Evolutionary conservation across 805 yeast genomes (phyloP).

Genomic region (Kodamaea sagamina): DNA sequence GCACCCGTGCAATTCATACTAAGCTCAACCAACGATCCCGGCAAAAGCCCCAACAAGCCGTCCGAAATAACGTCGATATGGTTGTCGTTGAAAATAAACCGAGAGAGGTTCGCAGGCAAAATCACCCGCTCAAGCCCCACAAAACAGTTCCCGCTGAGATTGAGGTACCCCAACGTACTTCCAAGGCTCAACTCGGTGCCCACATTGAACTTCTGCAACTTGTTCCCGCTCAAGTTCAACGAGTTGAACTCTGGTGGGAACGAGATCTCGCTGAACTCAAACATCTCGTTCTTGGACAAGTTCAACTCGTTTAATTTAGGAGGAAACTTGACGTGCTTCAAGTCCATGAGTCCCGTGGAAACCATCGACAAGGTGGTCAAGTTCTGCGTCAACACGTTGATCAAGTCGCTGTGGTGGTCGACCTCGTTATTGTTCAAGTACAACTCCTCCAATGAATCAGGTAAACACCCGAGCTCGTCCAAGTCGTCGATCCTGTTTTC

Average conservation of each 20-base stretch:
- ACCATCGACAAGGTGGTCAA: constrained; percentile 21
- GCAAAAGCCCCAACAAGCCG: constrained; percentile 9
- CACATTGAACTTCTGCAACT: constrained; percentile 8
- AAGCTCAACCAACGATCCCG: constrained; percentile 10
- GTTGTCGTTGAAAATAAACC: constrained; percentile 9
- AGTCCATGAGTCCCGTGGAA: constrained; percentile 22
- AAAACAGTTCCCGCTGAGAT: constrained; percentile 13
- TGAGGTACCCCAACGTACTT: constrained; percentile 6
- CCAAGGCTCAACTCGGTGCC: constrained; percentile 5
- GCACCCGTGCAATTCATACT: constrained; percentile 10
- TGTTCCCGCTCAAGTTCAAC: constrained; percentile 14
- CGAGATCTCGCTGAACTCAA: constrained; percentile 15
- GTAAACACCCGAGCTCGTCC: constrained; percentile 26
- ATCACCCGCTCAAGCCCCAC: constrained; percentile 6
- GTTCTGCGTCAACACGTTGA: constrained; percentile 21
- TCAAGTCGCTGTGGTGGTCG: constrained; percentile 19
- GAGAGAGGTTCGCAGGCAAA: constrained; percentile 11
- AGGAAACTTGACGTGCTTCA: constrained; percentile 20
- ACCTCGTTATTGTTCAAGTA: constrained; percentile 24
- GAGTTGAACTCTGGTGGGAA: constrained; percentile 16
- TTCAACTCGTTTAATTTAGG: constrained; percentile 16
- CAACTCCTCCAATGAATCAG: constrained; percentile 17
- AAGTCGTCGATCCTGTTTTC: constrained; percentile 24
- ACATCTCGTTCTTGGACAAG: constrained; percentile 20
- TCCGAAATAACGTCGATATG: constrained; percentile 7